A percentile compares a stretch with the other conserved stretches of the same genome.
Conservation (phyloP, 108 stramenopile species). For the Fragilariopsis cylindrus region DNA sequence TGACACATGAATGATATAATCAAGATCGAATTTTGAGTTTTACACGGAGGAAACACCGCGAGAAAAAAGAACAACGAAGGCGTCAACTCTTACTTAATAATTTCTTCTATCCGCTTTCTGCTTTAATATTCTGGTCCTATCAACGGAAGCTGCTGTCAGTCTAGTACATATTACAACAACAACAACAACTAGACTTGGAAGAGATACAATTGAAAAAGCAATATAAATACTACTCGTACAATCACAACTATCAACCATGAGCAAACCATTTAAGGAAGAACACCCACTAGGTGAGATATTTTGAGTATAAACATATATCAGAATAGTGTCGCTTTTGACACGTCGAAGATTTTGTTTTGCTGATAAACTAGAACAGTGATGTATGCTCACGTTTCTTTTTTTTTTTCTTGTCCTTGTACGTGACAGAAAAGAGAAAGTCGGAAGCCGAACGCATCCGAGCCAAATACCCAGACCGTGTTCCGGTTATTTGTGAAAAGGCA, state of each 20-base stretch:
- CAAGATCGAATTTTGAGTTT: too few relatives aligned
- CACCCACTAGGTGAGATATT: conserved; percentile 79
- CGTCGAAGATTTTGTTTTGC: not conserved
- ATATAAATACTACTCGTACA: not conserved
- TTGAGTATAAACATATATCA: not conserved
- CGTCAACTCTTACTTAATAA: too few relatives aligned
- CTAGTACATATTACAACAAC: not conserved
- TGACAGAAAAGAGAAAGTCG: conserved; percentile 84
- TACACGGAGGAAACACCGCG: too few relatives aligned
- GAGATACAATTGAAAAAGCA: not conserved
- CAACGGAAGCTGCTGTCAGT: too few relatives aligned
- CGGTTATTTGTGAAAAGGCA: conserved; percentile 98
- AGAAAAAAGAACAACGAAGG: too few relatives aligned
- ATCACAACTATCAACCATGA: conserved; percentile 43
- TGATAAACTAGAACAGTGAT: not conserved
- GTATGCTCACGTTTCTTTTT: not conserved
- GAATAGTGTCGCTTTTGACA: not conserved
- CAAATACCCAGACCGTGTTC: conserved; percentile 98
- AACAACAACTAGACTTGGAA: not conserved
- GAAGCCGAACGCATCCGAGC: conserved; percentile 91
- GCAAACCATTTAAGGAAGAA: conserved; percentile 89
- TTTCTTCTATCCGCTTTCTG: too few relatives aligned
- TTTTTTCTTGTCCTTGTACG: not conserved
- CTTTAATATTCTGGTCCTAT: too few relatives aligned
- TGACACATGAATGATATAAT: too few relatives aligned